Percentiles rank a stretch among this genome's conserved stretches.
Evolutionary conservation across 352 stramenopile species (phyloP).

Genomic region (Phytophthora constricta): DNA sequence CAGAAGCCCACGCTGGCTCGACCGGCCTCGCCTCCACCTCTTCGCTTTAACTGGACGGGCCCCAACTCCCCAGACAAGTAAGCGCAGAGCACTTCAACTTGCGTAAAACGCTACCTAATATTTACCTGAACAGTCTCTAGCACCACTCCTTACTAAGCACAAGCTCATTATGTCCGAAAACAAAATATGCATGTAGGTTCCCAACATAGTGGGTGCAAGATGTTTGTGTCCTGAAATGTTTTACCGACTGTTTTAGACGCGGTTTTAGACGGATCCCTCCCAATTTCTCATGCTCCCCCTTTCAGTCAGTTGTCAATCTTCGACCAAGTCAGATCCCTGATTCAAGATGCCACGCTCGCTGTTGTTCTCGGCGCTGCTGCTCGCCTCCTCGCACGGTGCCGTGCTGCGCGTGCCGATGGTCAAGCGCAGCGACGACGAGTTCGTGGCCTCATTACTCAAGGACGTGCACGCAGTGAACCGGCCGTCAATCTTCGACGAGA

Average conservation of each 20-base stretch:
- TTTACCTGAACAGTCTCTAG: too few relatives aligned
- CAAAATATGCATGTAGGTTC: too few relatives aligned
- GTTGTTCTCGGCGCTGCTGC: slow-evolving; percentile 33
- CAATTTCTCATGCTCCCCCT: too few relatives aligned
- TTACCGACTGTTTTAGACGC: too few relatives aligned
- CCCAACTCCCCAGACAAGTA: neutral
- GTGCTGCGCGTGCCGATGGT: slow-evolving; percentile 76
- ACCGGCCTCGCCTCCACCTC: neutral
- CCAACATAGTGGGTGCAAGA: too few relatives aligned
- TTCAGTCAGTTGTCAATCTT: too few relatives aligned
- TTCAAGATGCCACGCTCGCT: slow-evolving; percentile 35
- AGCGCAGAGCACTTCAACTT: neutral
- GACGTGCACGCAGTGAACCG: slow-evolving; percentile 48
- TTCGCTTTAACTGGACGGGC: neutral
- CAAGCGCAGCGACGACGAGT: slow-evolving; percentile 70
- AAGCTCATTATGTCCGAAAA: too few relatives aligned
- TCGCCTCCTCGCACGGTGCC: slow-evolving; percentile 20
- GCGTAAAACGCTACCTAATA: neutral
- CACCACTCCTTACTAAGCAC: too few relatives aligned
- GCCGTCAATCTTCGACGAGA: slow-evolving; percentile 45
- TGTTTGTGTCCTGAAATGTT: too few relatives aligned
- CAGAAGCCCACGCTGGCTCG: neutral
- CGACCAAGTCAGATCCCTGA: too few relatives aligned
- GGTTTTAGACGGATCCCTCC: too few relatives aligned
- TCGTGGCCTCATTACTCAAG: slow-evolving; percentile 60